phyloP scores from a whole-genome alignment of 1,284 basidiomycete genomes.

The Leccinum huronense region DNA sequence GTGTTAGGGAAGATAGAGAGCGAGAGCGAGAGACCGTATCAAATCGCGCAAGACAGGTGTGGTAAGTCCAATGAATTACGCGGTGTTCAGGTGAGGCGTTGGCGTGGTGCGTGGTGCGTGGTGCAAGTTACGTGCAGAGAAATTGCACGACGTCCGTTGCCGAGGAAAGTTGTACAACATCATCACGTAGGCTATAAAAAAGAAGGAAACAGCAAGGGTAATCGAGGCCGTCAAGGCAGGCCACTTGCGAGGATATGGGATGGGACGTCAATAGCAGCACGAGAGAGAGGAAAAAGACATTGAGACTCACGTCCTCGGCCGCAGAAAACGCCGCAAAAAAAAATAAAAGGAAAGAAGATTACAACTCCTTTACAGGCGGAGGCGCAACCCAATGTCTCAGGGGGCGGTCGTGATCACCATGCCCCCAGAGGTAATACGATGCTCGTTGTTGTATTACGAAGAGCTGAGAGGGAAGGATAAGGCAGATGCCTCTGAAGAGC shows the following conservation, averaged over 20 bases:
- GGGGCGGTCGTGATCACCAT: slow-evolving; percentile 24
- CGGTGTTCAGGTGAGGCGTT: neutral
- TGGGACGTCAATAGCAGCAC: neutral
- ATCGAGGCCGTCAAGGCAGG: neutral
- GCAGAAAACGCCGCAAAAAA: neutral
- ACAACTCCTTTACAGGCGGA: slow-evolving; percentile 30
- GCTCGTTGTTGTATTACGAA: slow-evolving; percentile 30
- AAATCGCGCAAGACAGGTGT: slow-evolving; percentile 5
- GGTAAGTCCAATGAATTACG: slow-evolving; percentile 1
- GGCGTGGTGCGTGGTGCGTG: neutral
- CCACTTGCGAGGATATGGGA: neutral
- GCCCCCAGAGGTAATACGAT: slow-evolving; percentile 37
- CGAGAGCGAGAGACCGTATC: neutral
- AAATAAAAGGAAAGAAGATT: slow-evolving; percentile 3
- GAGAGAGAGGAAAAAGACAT: neutral
- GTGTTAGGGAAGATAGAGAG: neutral
- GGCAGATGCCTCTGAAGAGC: slow-evolving; percentile 30
- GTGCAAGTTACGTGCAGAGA: neutral
- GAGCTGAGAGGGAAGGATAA: slow-evolving; percentile 31
- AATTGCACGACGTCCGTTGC: slow-evolving; percentile 5
- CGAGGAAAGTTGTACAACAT: slow-evolving; percentile 16
- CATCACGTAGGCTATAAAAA: neutral
- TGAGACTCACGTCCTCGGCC: slow-evolving; percentile 19
- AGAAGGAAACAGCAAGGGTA: neutral
- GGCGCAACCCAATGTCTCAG: slow-evolving; percentile 35